Evolutionary conservation across 768 basidiomycete genomes (phyloP).

Genomic region (Termitomyces sp.): DNA sequence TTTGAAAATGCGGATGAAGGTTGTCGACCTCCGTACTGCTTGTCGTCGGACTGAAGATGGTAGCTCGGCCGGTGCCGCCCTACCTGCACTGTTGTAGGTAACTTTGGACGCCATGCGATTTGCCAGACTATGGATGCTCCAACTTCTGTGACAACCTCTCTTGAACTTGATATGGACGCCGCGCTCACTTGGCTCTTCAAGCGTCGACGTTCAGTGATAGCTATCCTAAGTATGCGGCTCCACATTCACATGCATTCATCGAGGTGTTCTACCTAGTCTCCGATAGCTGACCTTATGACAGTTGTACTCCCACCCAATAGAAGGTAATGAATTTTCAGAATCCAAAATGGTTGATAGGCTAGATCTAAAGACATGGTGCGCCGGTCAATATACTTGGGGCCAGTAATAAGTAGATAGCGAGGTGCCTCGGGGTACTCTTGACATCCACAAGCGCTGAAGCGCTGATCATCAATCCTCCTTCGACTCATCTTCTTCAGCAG

Average conservation of each 20-base stretch:
- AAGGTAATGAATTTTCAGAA: neutral
- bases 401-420: neutral
- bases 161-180: too few relatives aligned
- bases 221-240: neutral
- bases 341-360: neutral
- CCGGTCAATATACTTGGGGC: neutral
- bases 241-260: neutral
- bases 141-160: neutral
- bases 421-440: neutral
- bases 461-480: slow-evolving; percentile 9
- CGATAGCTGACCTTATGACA: too few relatives aligned
- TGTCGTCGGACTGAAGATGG: neutral
- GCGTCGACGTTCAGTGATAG: too few relatives aligned
- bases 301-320: too few relatives aligned
- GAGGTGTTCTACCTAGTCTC: too few relatives aligned
- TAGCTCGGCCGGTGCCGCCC: neutral
- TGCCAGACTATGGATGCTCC: neutral
- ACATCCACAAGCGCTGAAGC: neutral
- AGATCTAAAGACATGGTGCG: neutral
- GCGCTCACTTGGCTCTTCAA: too few relatives aligned
- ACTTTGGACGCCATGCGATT: slow-evolving; percentile 10
- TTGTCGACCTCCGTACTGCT: slow-evolving; percentile 4
- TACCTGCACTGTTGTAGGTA: neutral
- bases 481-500: slow-evolving; percentile 20
- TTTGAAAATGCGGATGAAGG: slow-evolving; percentile 13